These are phyloP conservation scores for Boeremia lycopersici DNA, from an alignment of 2,329 filamentous ascomycete species.

Conservation along the genomic window DNA sequence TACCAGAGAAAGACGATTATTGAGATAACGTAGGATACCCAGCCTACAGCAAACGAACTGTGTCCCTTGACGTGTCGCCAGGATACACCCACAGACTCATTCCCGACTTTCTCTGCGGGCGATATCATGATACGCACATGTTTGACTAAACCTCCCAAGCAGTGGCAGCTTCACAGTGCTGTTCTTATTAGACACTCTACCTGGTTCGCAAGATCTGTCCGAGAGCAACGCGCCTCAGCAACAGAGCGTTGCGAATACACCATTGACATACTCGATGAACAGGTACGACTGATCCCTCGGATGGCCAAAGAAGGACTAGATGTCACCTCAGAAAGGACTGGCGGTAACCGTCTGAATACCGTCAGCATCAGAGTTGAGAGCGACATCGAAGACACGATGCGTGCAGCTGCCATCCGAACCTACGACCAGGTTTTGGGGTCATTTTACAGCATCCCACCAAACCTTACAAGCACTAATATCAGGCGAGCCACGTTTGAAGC, in stretches of 20 bases:
- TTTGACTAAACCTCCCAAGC: neutral
- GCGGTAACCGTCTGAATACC: neutral
- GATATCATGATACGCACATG: conserved; percentile 7
- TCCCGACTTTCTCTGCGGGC: conserved; percentile 8
- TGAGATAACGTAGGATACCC: neutral
- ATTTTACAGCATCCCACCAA: conserved; percentile 29
- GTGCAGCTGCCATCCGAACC: neutral
- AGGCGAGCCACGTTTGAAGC: conserved; percentile 23
- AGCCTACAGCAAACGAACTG: neutral
- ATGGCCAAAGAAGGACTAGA: neutral
- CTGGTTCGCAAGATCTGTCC: conserved; percentile 19
- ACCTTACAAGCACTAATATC: conserved; percentile 14
- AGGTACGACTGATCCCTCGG: neutral
- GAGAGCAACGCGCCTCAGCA: neutral
- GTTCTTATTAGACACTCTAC: conserved; percentile 18
- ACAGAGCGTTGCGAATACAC: conserved; percentile 1
- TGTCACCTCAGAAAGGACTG: neutral
- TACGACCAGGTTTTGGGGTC: conserved; percentile 30
- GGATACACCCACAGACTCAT: neutral
- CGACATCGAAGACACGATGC: neutral
- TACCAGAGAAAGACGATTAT: neutral
- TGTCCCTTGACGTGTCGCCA: neutral
- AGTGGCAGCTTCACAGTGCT: conserved; percentile 23
- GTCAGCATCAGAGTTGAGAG: neutral
- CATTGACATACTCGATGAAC: conserved; percentile 8